A percentile compares a stretch with the other conserved stretches of the same genome.
phyloP scores from a whole-genome alignment of 2,329 filamentous ascomycete genomes.

The Cyphellophora europaea region DNA sequence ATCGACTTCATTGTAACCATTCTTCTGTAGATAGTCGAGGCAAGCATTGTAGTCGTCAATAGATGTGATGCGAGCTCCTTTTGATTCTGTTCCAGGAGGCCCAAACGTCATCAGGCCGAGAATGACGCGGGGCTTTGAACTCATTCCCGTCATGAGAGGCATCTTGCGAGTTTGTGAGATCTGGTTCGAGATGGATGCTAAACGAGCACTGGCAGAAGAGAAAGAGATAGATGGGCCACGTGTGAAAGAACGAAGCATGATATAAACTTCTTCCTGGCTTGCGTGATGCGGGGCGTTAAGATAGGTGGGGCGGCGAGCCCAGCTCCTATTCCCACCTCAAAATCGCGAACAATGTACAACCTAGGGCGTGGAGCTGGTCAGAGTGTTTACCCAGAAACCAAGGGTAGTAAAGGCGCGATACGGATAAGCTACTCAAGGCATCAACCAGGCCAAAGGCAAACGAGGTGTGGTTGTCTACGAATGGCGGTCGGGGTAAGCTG shows the following conservation, averaged over 20 bases:
- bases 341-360: no score
- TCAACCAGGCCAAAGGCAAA: no score
- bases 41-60: constrained; percentile 59
- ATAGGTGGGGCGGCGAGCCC: no score
- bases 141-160: constrained; percentile 5
- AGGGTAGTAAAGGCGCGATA: no score
- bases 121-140: constrained; percentile 57
- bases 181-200: not conserved
- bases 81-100: constrained; percentile 40
- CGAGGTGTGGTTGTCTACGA: no score
- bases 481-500: no score
- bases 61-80: constrained; percentile 63
- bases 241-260: not conserved
- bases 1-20: constrained; percentile 77
- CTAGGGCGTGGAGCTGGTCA: no score
- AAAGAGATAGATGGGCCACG: not conserved
- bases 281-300: no score
- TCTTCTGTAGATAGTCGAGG: constrained; percentile 66
- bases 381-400: no score
- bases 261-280: no score
- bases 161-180: constrained; percentile 2
- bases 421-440: no score
- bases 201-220: not conserved
- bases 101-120: constrained; percentile 83
- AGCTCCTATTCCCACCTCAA: no score